These are phyloP conservation scores for Amauroascus niger DNA, from an alignment of 2,329 filamentous ascomycete species.

Conservation along the genomic window DNA sequence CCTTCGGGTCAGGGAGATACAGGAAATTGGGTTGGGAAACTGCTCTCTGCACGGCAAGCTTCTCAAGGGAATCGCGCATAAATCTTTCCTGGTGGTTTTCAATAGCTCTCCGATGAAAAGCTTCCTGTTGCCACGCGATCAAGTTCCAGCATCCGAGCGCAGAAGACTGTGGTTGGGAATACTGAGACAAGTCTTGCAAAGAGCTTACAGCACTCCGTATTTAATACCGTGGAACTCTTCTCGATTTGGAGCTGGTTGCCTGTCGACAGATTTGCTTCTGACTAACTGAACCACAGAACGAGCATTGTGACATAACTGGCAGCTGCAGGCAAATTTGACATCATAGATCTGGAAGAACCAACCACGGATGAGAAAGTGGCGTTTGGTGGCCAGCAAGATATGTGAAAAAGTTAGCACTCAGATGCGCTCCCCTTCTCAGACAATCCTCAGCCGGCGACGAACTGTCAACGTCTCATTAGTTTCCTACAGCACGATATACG, in stretches of 20 bases:
- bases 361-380: conserved; percentile 7
- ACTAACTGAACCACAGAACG: not conserved
- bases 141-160: too few relatives aligned
- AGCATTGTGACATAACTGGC: not conserved
- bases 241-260: not conserved
- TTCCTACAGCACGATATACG: too few relatives aligned
- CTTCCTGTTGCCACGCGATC: too few relatives aligned
- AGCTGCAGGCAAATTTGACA: conserved; percentile 2
- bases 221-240: not conserved
- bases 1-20: not conserved
- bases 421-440: not conserved
- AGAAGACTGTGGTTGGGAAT: too few relatives aligned
- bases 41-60: too few relatives aligned
- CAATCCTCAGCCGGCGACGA: too few relatives aligned
- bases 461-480: too few relatives aligned
- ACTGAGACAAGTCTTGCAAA: too few relatives aligned
- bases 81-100: too few relatives aligned
- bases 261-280: not conserved
- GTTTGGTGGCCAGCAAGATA: not conserved
- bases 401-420: not conserved
- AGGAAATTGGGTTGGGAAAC: too few relatives aligned
- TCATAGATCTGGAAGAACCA: conserved; percentile 8
- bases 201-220: not conserved
- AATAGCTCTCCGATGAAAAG: too few relatives aligned
- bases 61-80: too few relatives aligned